phyloP scores from a whole-genome alignment of 2,329 filamentous ascomycete species.

The Lasiodiplodia sp. region DNA sequence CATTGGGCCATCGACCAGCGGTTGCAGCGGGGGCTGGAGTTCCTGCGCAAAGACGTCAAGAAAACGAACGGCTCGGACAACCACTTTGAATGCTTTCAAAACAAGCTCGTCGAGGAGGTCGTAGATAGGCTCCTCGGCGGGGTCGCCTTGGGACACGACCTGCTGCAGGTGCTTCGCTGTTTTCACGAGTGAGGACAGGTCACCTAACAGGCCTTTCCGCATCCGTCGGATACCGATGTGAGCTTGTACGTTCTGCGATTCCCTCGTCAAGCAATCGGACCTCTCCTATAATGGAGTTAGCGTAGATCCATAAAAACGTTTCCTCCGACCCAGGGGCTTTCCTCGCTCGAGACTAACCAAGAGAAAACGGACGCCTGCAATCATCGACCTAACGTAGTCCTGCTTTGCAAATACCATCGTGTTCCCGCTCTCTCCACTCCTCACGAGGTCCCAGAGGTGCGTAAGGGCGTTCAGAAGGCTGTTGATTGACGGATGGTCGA shows the following conservation, averaged over 20 bases:
- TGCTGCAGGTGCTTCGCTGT: conserved; percentile 86
- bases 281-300: conserved; percentile 68
- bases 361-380: conserved; percentile 89
- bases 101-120: conserved; percentile 91
- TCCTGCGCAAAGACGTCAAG: conserved; percentile 79
- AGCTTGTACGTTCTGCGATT: conserved; percentile 75
- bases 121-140: conserved; percentile 61
- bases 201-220: conserved; percentile 86
- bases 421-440: conserved; percentile 78
- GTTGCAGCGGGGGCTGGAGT: conserved; percentile 31
- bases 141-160: conserved; percentile 57
- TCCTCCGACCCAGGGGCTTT: background rate
- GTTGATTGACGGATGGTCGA: conserved; percentile 86
- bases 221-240: conserved; percentile 79
- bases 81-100: conserved; percentile 89
- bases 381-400: conserved; percentile 92
- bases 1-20: conserved; percentile 44
- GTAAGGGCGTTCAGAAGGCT: conserved; percentile 85
- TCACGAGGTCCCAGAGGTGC: conserved; percentile 90
- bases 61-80: conserved; percentile 89
- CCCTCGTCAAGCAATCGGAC: conserved; percentile 84
- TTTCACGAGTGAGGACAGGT: conserved; percentile 88
- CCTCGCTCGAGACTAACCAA: conserved; percentile 70
- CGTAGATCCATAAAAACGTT: background rate
- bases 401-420: conserved; percentile 84